These are phyloP conservation scores for Axilococcus clingmanii DNA, from an alignment of 139 green algal genomes.

Conservation along the genomic window DNA sequence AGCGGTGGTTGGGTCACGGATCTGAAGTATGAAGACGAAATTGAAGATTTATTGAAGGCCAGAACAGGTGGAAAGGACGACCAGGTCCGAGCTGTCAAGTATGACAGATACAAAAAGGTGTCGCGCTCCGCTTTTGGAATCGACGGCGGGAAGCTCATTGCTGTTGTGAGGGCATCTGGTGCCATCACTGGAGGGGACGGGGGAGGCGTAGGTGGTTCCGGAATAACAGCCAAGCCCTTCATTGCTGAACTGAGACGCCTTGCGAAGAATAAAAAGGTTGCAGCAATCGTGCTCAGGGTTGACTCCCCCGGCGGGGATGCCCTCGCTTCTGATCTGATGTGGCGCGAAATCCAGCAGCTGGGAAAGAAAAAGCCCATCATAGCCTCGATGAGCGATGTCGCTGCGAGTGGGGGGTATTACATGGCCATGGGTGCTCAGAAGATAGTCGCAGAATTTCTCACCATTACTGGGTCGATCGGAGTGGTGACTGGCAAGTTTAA, in stretches of 20 bases:
- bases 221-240: slow-evolving; percentile 35
- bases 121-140: slow-evolving; percentile 53
- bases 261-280: slow-evolving; percentile 37
- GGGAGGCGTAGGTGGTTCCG: slow-evolving; percentile 8
- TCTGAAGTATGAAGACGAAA: slow-evolving; percentile 82
- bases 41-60: slow-evolving; percentile 67
- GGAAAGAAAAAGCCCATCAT: slow-evolving; percentile 81
- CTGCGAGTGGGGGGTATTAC: slow-evolving; percentile 91
- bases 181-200: slow-evolving; percentile 20
- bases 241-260: slow-evolving; percentile 46
- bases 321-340: slow-evolving; percentile 91
- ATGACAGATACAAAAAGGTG: slow-evolving; percentile 57
- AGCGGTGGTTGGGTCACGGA: slow-evolving; percentile 56
- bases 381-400: slow-evolving; percentile 89
- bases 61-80: slow-evolving; percentile 46
- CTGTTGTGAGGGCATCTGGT: slow-evolving; percentile 70
- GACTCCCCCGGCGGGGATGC: slow-evolving; percentile 85
- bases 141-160: slow-evolving; percentile 59
- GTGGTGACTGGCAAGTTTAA: slow-evolving; percentile 38
- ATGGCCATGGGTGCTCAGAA: slow-evolving; percentile 67
- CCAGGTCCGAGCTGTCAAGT: slow-evolving; percentile 40
- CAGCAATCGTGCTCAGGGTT: slow-evolving; percentile 79
- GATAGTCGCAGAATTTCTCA: slow-evolving; percentile 83
- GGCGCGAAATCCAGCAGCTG: slow-evolving; percentile 62
- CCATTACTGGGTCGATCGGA: slow-evolving; percentile 88